These are phyloP conservation scores for Leptomonas pyrrhocoris DNA, from an alignment of 208 protist species.

Conservation along the genomic window DNA sequence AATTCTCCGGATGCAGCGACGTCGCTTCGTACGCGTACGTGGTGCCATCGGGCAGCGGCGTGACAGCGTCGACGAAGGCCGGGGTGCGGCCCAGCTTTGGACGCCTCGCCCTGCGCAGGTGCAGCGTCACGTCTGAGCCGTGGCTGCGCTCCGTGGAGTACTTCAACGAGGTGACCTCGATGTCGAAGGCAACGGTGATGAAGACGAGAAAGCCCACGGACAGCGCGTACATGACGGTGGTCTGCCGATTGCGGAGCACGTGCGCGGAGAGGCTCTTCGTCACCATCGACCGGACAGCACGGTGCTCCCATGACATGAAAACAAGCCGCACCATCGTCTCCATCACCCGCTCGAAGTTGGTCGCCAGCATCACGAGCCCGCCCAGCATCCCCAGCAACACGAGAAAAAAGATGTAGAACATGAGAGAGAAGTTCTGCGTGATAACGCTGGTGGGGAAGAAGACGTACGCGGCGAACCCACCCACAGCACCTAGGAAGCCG, in stretches of 20 bases:
- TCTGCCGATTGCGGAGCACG: constrained; percentile 91
- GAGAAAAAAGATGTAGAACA: constrained; percentile 94
- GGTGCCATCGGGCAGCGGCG: background rate
- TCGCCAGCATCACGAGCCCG: constrained; percentile 86
- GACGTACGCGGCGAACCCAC: constrained; percentile 91
- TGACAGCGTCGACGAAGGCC: background rate
- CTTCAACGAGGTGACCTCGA: constrained; percentile 64
- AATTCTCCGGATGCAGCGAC: constrained; percentile 5
- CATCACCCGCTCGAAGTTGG: constrained; percentile 91
- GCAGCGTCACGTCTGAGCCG: constrained; percentile 19
- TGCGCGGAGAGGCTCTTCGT: constrained; percentile 93
- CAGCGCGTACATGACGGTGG: constrained; percentile 94
- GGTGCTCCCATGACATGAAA: constrained; percentile 90
- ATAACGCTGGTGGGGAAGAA: constrained; percentile 92
- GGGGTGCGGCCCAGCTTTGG: constrained; percentile 4
- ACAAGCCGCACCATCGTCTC: constrained; percentile 45
- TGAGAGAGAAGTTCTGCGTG: constrained; percentile 75
- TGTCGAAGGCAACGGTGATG: constrained; percentile 82
- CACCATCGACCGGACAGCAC: constrained; percentile 60
- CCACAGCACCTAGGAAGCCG: constrained; percentile 50
- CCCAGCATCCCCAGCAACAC: constrained; percentile 91
- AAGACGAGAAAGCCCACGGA: constrained; percentile 94
- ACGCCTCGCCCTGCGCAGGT: background rate
- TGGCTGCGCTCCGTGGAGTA: constrained; percentile 25
- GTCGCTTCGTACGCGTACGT: constrained; percentile 15